These are phyloP conservation scores for Rhodotorula taiwanensis DNA, from an alignment of 768 basidiomycete genomes.

Conservation along the genomic window DNA sequence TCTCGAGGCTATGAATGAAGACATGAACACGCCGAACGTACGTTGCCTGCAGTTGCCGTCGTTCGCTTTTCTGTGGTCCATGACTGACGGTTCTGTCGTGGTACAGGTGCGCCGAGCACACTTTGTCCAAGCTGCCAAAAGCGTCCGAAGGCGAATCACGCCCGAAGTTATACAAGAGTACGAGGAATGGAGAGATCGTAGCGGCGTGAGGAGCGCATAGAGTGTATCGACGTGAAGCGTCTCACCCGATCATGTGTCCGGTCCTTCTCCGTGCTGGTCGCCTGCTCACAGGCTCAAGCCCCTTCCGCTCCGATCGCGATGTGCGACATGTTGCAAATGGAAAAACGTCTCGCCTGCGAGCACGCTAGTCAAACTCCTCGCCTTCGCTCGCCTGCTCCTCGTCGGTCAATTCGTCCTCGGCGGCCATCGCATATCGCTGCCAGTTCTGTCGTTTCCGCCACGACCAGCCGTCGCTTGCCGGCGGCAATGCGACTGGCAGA, in stretches of 20 bases:
- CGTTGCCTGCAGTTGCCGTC: too few relatives aligned
- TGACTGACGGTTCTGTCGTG: too few relatives aligned
- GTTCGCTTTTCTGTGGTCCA: too few relatives aligned
- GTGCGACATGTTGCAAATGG: too few relatives aligned
- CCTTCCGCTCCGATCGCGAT: too few relatives aligned
- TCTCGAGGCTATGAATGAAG: slow-evolving; percentile 76
- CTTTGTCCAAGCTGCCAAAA: slow-evolving; percentile 64
- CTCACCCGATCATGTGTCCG: too few relatives aligned
- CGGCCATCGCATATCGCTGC: slow-evolving; percentile 54
- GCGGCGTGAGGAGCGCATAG: slow-evolving; percentile 34
- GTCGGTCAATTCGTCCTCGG: slow-evolving; percentile 81
- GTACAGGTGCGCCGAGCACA: slow-evolving; percentile 69
- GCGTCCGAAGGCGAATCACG: slow-evolving; percentile 75
- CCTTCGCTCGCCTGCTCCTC: slow-evolving; percentile 50
- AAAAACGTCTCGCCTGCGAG: too few relatives aligned
- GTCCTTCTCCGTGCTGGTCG: too few relatives aligned
- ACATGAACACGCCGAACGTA: slow-evolving; percentile 71
- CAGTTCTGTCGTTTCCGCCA: slow-evolving; percentile 70
- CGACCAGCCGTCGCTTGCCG: slow-evolving; percentile 73
- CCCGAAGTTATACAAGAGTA: slow-evolving; percentile 66
- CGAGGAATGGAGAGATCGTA: slow-evolving; percentile 58
- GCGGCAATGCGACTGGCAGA: slow-evolving; percentile 68
- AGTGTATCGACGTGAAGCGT: background rate
- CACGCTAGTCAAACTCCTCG: slow-evolving; percentile 3
- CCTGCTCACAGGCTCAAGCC: too few relatives aligned